These are phyloP conservation scores for Evansstolkia leycettana DNA, from an alignment of 495 filamentous ascomycete species.

Conservation along the genomic window DNA sequence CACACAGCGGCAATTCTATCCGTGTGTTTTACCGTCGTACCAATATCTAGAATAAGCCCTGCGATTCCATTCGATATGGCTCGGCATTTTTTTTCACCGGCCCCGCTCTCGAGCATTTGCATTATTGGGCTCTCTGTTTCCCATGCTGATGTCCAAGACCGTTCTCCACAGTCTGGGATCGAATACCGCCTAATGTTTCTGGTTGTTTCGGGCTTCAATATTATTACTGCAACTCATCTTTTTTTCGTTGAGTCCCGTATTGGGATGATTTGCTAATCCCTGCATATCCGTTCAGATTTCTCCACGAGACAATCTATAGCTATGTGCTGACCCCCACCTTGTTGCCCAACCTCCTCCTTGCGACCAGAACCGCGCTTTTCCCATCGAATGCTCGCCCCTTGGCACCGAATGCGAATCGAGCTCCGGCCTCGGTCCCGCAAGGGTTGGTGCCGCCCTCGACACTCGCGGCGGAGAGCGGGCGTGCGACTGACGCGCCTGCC, in stretches of 20 bases:
- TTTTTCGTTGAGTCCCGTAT: neutral
- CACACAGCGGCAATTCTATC: too few species aligned
- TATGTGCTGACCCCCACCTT: constrained; percentile 53
- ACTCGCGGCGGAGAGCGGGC: constrained; percentile 7
- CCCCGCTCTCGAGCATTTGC: too few species aligned
- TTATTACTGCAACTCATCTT: neutral
- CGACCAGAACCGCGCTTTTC: constrained; percentile 61
- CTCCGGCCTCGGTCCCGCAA: constrained; percentile 14
- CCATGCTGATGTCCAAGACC: too few species aligned
- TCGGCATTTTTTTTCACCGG: constrained; percentile 9
- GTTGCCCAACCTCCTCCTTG: constrained; percentile 62
- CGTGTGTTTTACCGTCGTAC: constrained; percentile 11
- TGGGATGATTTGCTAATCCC: constrained; percentile 8
- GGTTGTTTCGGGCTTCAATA: constrained; percentile 1
- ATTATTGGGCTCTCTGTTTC: too few species aligned
- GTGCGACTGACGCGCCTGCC: constrained; percentile 8
- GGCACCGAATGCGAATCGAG: constrained; percentile 11
- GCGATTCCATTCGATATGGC: too few species aligned
- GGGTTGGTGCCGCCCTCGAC: constrained; percentile 17
- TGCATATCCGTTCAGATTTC: constrained; percentile 42
- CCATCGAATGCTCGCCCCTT: constrained; percentile 54
- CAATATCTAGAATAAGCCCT: constrained; percentile 27
- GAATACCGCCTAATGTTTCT: constrained; percentile 4
- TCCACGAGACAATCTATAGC: constrained; percentile 56
- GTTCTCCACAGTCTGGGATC: too few species aligned